A percentile compares a stretch with the other conserved stretches of the same genome.
Evolutionary conservation across 2,329 filamentous ascomycete species (phyloP).

Genomic region (Trichophyton benhamiae): DNA sequence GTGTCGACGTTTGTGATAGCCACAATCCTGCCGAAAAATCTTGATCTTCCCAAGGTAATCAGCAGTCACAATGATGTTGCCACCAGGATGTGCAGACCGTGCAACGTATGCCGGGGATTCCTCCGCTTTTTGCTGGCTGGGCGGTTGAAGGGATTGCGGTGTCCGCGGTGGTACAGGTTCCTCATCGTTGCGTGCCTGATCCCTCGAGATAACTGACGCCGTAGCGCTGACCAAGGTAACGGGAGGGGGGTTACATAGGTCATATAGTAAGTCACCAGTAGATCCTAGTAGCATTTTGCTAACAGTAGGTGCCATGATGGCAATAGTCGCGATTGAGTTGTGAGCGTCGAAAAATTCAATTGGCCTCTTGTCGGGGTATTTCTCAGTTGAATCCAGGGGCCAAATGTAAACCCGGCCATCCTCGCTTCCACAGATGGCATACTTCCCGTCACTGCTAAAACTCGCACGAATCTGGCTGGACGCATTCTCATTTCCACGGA

Average conservation of each 20-base stretch:
- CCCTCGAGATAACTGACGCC: constrained; percentile 46
- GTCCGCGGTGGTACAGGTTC: constrained; percentile 6
- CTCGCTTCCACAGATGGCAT: constrained; percentile 87
- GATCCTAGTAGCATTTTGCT: constrained; percentile 65
- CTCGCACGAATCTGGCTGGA: constrained; percentile 81
- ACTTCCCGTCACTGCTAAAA: constrained; percentile 74
- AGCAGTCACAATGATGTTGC: constrained; percentile 84
- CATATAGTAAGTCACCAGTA: constrained; percentile 87
- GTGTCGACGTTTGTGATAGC: constrained; percentile 61
- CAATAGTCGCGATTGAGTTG: constrained; percentile 75
- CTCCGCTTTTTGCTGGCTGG: constrained; percentile 39
- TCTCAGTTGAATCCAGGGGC: constrained; percentile 53
- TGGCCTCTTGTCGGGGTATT: constrained; percentile 65
- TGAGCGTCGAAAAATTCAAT: constrained; percentile 88
- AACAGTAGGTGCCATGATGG: constrained; percentile 67
- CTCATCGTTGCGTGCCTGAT: constrained; percentile 29
- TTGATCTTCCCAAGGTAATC: constrained; percentile 84
- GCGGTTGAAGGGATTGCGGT: constrained; percentile 18
- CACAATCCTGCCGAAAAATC: constrained; percentile 90
- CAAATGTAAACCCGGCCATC: constrained; percentile 85
- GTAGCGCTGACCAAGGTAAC: constrained; percentile 66
- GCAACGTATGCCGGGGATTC: constrained; percentile 67
- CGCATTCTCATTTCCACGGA: constrained; percentile 80
- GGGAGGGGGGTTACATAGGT: constrained; percentile 88
- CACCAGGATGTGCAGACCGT: constrained; percentile 61